phyloP scores from a whole-genome alignment of 2,329 filamentous ascomycete species.

The Anthostomella pinea region DNA sequence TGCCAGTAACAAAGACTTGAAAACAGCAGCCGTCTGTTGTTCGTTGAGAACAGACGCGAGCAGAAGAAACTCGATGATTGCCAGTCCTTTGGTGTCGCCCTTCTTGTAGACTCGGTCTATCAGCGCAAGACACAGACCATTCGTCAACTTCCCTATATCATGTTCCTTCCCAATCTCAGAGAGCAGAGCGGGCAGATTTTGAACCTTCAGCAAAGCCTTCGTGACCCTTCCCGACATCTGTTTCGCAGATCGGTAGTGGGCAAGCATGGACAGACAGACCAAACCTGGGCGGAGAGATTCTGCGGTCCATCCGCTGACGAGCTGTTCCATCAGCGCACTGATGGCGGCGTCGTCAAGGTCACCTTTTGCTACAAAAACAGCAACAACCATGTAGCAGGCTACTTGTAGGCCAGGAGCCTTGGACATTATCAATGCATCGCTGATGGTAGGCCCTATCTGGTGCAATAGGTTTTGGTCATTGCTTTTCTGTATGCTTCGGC shows the following conservation, averaged over 20 bases:
- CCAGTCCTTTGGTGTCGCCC: constrained; percentile 54
- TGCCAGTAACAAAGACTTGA: constrained; percentile 62
- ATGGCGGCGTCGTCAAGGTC: constrained; percentile 75
- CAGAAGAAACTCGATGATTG: constrained; percentile 60
- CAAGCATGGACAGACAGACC: constrained; percentile 76
- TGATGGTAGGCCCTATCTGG: constrained; percentile 65
- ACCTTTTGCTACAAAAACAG: constrained; percentile 81
- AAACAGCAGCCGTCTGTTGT: constrained; percentile 60
- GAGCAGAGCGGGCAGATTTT: constrained; percentile 58
- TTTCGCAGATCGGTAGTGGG: constrained; percentile 71
- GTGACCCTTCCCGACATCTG: constrained; percentile 68
- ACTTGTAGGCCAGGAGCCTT: constrained; percentile 76
- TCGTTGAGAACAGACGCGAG: constrained; percentile 59
- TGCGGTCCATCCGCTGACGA: constrained; percentile 71
- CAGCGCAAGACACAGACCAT: constrained; percentile 66
- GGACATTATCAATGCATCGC: constrained; percentile 72
- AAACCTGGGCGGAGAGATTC: constrained; percentile 73
- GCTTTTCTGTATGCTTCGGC: constrained; percentile 71
- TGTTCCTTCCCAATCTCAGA: constrained; percentile 62
- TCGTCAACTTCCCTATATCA: constrained; percentile 67
- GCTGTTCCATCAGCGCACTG: constrained; percentile 86
- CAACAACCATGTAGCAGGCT: constrained; percentile 87
- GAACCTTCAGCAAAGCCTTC: constrained; percentile 64
- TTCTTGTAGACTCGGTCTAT: constrained; percentile 61
- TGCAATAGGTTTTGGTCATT: constrained; percentile 77